These are phyloP conservation scores for Trichosanthes truncata DNA, from an alignment of 306 rosid genomes.

Conservation along the genomic window DNA sequence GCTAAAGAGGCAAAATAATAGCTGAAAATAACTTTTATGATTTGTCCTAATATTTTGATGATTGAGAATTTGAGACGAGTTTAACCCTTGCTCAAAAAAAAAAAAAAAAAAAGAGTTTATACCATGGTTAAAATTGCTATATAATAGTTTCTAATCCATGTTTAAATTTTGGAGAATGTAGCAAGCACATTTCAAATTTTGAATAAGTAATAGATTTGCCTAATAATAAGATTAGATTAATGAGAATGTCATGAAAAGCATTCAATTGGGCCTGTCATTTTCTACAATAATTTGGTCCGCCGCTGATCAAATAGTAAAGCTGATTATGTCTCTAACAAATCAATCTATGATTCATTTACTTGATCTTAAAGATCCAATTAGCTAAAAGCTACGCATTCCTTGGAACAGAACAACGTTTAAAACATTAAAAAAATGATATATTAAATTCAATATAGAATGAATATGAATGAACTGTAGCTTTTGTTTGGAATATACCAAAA, in stretches of 20 bases:
- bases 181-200: too few relatives aligned
- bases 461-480: background rate
- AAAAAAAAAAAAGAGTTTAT: background rate
- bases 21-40: conserved; percentile 4
- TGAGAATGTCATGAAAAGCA: background rate
- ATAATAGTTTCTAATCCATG: background rate
- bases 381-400: background rate
- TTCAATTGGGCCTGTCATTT: conserved; percentile 6
- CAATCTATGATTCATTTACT: background rate
- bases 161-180: background rate
- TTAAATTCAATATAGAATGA: background rate
- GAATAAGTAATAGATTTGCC: background rate
- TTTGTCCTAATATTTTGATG: background rate
- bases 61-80: background rate
- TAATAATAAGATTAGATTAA: background rate
- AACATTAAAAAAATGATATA: background rate
- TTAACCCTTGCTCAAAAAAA: background rate
- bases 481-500: background rate
- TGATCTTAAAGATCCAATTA: background rate
- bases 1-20: background rate
- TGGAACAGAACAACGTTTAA: background rate
- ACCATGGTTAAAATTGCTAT: background rate
- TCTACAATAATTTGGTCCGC: background rate
- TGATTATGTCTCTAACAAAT: background rate
- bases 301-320: background rate